Evolutionary conservation across 1,284 basidiomycete species (phyloP).

Genomic region (Boletus semigastroideus): DNA sequence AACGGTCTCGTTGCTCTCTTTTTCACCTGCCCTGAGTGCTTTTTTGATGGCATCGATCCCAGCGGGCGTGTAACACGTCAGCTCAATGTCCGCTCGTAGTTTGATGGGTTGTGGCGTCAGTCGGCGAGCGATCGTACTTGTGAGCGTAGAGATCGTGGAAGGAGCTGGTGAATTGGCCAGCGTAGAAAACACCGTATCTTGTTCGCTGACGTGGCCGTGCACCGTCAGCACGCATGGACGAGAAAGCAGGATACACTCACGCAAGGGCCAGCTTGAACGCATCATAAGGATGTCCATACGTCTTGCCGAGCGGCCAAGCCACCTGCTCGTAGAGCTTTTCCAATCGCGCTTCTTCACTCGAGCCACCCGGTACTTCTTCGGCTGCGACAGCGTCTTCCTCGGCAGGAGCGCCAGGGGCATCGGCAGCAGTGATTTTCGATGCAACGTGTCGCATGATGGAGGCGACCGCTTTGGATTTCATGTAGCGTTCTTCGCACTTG

Average conservation of each 20-base stretch:
- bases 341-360: constrained; percentile 71
- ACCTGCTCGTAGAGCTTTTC: constrained; percentile 89
- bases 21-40: constrained; percentile 88
- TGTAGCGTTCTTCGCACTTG: constrained; percentile 98
- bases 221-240: neutral
- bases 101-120: constrained; percentile 99
- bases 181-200: constrained; percentile 80
- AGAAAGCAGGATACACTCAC: constrained; percentile 47
- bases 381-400: constrained; percentile 11
- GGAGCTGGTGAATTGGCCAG: constrained; percentile 64
- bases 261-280: constrained; percentile 96
- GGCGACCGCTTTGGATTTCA: constrained; percentile 95
- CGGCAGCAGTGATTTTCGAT: constrained; percentile 71
- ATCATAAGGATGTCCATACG: constrained; percentile 96
- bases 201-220: constrained; percentile 60
- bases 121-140: constrained; percentile 88
- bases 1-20: constrained; percentile 83
- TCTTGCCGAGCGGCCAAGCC: constrained; percentile 91
- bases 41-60: constrained; percentile 99
- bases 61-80: constrained; percentile 95
- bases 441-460: constrained; percentile 95
- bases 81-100: constrained; percentile 95
- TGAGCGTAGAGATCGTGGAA: constrained; percentile 67
- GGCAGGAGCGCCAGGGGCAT: constrained; percentile 23
- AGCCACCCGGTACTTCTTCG: constrained; percentile 41